Evolutionary conservation across 768 basidiomycete species (phyloP).

Genomic region (Mycena crocata): DNA sequence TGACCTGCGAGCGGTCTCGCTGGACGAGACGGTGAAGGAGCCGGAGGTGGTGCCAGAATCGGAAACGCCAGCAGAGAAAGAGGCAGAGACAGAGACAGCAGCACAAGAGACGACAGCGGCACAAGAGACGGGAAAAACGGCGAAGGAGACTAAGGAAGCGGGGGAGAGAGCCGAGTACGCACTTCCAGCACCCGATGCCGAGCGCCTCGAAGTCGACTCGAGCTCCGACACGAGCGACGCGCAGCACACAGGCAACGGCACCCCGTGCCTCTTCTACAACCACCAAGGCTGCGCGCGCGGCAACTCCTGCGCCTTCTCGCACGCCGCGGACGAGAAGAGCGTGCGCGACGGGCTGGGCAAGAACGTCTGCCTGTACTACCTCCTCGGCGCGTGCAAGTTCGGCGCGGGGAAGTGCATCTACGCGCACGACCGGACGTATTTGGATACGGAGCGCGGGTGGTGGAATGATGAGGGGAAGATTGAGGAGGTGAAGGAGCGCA

Average conservation of each 20-base stretch:
- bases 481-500: conserved; percentile 35
- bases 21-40: background rate
- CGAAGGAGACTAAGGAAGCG: background rate
- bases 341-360: conserved; percentile 41
- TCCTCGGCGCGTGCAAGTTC: conserved; percentile 50
- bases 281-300: conserved; percentile 36
- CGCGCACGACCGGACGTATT: conserved; percentile 37
- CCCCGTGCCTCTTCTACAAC: conserved; percentile 39
- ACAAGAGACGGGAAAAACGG: no score
- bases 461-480: conserved; percentile 30
- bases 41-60: background rate
- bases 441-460: conserved; percentile 16
- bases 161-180: background rate
- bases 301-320: conserved; percentile 30
- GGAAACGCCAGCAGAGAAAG: background rate
- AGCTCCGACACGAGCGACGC: conserved; percentile 35
- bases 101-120: no score
- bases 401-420: conserved; percentile 49
- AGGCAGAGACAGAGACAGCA: background rate
- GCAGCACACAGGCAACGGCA: conserved; percentile 23
- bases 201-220: conserved; percentile 23
- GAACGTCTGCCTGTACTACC: conserved; percentile 53
- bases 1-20: conserved; percentile 14
- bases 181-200: conserved; percentile 3
- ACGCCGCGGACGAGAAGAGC: conserved; percentile 33